Base-by-base conservation (phyloP, 495 filamentous ascomycete species). In the Schizothecium vesticola region DNA sequence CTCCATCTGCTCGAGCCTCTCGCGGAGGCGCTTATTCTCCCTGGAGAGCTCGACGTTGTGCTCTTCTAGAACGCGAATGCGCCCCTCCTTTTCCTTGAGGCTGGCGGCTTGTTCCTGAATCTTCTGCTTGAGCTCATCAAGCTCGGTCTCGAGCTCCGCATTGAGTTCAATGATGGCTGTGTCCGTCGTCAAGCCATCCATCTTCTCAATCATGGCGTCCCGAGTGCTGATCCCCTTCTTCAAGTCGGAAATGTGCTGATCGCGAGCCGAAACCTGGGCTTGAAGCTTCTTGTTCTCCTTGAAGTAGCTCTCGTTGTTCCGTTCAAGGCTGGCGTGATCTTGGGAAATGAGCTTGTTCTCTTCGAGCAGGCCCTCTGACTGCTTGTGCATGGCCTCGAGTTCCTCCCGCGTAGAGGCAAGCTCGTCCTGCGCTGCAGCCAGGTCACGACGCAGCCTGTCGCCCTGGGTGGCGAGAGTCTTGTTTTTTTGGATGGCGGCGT, bases 281-380 rank as follows among this genome's bases (percentile, higher is more conserved):
- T 81, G 79, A 12, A 83, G 74, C 64, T 72, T 72, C 69, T 82
- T 80, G 74, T 80, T 83, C 68, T 83, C 78, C 70, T 77, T 79
- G 70, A 80, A 81, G 36, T 83, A 81, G 23, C 68, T 74, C 21
- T 84, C 81, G 62, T 84, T 83, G 62, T 80, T 80, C 19, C 76
- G 78, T 67, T 80, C 81, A 56, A 84, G 76, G 70, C 78, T 79
- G 13, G 73, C 70, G 58, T 82, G 78, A 59, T 84, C 81, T 43
- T 82, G 71, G 24, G 74, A 73, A 25, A 83, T 69, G 6, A 78
- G 36, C 25, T 64, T 62, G 70, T 80, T 82, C 70, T 84, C 80
- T 51, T 79, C 72, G 60, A 80, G 63, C 1, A 78, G 62, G 12
- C 63, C 61, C 36, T 76, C 73, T 23, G 71, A 71, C 56, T 76